phyloP scores from a whole-genome alignment of 1,139 yeast species.

The Candida labiduridarum region DNA sequence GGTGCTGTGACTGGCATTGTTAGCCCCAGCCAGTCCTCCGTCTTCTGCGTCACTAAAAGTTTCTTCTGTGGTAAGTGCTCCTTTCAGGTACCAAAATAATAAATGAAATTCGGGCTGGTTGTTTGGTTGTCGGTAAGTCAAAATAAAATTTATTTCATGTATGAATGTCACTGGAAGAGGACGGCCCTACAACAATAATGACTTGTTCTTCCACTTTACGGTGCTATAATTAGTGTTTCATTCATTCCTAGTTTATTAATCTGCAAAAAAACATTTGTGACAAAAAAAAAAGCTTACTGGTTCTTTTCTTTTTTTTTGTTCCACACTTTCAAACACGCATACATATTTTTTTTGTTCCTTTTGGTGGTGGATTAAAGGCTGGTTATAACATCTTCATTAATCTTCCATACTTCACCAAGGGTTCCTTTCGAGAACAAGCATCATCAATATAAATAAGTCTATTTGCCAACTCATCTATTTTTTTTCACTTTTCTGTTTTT shows the following conservation, averaged over 20 bases:
- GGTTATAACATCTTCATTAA: background rate
- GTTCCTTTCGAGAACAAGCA: background rate
- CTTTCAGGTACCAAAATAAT: background rate
- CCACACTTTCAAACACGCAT: background rate
- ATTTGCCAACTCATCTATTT: background rate
- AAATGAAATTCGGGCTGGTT: conserved; percentile 2
- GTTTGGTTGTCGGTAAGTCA: background rate
- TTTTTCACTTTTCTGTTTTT: background rate
- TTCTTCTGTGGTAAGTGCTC: background rate
- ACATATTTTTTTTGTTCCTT: no score
- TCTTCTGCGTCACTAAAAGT: background rate
- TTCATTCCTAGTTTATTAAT: background rate
- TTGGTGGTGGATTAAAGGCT: background rate
- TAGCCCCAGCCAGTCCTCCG: background rate
- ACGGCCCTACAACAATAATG: no score
- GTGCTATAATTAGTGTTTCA: no score
- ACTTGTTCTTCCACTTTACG: no score
- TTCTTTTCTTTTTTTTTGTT: background rate
- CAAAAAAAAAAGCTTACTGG: background rate
- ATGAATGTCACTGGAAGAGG: background rate
- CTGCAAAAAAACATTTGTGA: background rate
- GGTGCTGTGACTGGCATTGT: background rate
- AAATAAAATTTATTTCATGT: background rate
- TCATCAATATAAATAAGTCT: background rate
- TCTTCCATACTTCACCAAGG: background rate